Percentiles rank a stretch among this genome's conserved stretches.
Evolutionary conservation across 768 basidiomycete species (phyloP).

Genomic region (Lentinula sp.): DNA sequence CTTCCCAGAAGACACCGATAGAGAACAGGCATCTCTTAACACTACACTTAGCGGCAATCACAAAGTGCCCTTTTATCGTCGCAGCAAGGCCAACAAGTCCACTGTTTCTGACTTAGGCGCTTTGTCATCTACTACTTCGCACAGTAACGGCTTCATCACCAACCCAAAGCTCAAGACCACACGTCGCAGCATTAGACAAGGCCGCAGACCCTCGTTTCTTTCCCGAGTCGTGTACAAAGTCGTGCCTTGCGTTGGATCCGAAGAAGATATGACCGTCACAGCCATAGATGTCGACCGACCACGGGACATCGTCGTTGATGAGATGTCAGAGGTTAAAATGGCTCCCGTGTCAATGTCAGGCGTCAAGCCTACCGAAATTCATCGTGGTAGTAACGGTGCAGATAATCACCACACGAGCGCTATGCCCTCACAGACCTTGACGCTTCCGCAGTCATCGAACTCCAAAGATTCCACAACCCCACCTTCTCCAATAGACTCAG

Average conservation of each 20-base stretch:
- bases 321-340: background rate
- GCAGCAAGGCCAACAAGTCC: slow-evolving; percentile 29
- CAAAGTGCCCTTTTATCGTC: slow-evolving; percentile 37
- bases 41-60: slow-evolving; percentile 27
- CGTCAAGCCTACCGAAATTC: background rate
- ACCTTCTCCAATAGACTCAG: slow-evolving; percentile 4
- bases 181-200: slow-evolving; percentile 8
- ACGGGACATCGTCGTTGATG: background rate
- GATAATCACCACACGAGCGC: background rate
- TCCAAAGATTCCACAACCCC: background rate
- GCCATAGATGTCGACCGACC: background rate
- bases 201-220: slow-evolving; percentile 22
- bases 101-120: slow-evolving; percentile 25
- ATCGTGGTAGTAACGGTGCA: background rate
- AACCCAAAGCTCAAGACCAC: slow-evolving; percentile 16
- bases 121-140: slow-evolving; percentile 24
- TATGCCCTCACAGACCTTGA: slow-evolving; percentile 1
- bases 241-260: slow-evolving; percentile 28
- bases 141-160: slow-evolving; percentile 18
- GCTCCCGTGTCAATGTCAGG: background rate
- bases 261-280: background rate
- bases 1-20: slow-evolving; percentile 21
- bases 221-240: slow-evolving; percentile 28
- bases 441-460: background rate
- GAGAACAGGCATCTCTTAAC: slow-evolving; percentile 35